Conservation (phyloP, 2,329 filamentous ascomycete genomes). For the Trichoderma atroviride region DNA sequence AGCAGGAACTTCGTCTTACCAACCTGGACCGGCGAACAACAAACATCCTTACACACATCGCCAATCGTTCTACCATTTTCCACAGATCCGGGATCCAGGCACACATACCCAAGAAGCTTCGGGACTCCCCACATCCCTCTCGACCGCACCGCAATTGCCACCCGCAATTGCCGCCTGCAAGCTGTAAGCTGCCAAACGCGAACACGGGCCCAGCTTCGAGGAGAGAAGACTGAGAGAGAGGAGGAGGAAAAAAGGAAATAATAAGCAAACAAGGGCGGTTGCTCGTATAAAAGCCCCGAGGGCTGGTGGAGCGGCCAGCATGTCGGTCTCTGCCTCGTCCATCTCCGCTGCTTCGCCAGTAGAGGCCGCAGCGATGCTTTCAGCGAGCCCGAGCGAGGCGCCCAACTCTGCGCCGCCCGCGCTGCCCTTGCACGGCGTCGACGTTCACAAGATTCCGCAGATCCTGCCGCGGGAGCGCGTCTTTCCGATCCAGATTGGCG, state of each 20-base stretch:
- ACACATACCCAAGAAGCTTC: not conserved
- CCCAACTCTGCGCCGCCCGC: constrained; percentile 32
- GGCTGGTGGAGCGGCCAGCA: not conserved
- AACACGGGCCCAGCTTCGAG: not conserved
- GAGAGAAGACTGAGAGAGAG: not conserved
- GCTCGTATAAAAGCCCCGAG: not conserved
- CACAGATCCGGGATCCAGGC: not conserved
- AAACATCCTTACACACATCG: not conserved
- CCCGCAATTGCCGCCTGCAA: not conserved
- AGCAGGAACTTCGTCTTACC: not conserved
- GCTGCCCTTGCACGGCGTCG: constrained; percentile 36
- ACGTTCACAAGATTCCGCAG: constrained; percentile 53
- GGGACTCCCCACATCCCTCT: not conserved
- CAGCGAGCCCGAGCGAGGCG: constrained; percentile 35
- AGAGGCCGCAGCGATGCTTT: constrained; percentile 33
- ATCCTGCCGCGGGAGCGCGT: constrained; percentile 71
- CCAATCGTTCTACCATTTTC: not conserved
- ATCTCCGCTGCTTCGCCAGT: constrained; percentile 11
- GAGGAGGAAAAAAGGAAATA: not conserved
- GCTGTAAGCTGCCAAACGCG: not conserved
- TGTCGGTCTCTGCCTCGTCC: not conserved
- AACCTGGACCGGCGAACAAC: not conserved
- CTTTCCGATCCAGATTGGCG: constrained; percentile 74
- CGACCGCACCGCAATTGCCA: not conserved
- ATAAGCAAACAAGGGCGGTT: not conserved